These are phyloP conservation scores for Fomitopsis pulvina DNA, from an alignment of 768 basidiomycete species.

Conservation along the genomic window DNA sequence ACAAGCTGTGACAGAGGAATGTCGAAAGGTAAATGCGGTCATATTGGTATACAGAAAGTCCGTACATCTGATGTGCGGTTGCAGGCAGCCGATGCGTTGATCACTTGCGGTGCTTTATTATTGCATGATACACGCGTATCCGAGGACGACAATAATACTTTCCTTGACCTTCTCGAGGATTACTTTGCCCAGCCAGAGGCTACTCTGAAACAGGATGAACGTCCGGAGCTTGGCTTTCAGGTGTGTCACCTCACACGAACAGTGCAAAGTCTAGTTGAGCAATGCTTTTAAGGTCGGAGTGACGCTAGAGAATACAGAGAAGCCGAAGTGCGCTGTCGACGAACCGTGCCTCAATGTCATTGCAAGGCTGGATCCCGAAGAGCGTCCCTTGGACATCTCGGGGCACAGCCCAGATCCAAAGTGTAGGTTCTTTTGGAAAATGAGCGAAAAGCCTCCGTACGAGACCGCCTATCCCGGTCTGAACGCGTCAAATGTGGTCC, in stretches of 20 bases:
- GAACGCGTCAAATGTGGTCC: constrained; percentile 80
- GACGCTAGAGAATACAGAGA: constrained; percentile 95
- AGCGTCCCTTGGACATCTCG: constrained; percentile 80
- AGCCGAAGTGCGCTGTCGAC: constrained; percentile 78
- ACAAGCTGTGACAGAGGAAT: constrained; percentile 50
- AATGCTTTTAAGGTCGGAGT: constrained; percentile 53
- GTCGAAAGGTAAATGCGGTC: constrained; percentile 44
- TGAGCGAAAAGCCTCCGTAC: constrained; percentile 70
- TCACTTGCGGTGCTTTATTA: constrained; percentile 80
- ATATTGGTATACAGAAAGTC: not conserved
- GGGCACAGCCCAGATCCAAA: constrained; percentile 87
- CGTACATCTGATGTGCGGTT: not conserved
- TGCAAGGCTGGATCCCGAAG: constrained; percentile 60
- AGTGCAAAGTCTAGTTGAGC: not conserved
- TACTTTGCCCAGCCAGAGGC: constrained; percentile 76
- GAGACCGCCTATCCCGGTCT: constrained; percentile 69
- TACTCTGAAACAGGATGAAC: constrained; percentile 66
- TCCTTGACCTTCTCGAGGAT: constrained; percentile 88
- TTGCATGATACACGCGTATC: constrained; percentile 81
- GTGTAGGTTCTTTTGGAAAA: constrained; percentile 90
- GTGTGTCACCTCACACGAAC: constrained; percentile 52
- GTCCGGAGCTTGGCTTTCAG: constrained; percentile 85
- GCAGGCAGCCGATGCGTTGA: constrained; percentile 77
- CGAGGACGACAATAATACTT: constrained; percentile 72
- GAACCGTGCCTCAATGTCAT: constrained; percentile 82